Evolutionary conservation across 2,329 filamentous ascomycete species (phyloP), one percentile per base, ranked within the genome.

Genomic region (Verruconis gallopava): DNA sequence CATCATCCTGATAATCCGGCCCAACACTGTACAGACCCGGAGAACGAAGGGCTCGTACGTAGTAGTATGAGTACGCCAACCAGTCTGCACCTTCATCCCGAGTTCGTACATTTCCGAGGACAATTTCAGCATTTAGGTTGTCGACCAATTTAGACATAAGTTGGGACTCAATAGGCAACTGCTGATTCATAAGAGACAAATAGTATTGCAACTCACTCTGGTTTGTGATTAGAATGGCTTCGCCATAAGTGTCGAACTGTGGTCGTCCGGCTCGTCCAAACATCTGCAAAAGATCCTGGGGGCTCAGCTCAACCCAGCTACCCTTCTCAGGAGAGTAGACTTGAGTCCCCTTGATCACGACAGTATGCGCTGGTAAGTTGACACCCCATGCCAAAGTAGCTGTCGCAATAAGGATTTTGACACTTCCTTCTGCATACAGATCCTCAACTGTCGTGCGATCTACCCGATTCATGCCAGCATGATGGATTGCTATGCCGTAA

Each of bases 381-480:
- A 98, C 91, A 76, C 91, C 91, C 91, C 91, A 98, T 18, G 91
- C 91, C 41, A 98, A 70, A n/a, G 91, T 98, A 30, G 93, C 89
- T 30, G 91, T 98, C 63, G 86, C 96, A 25, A 96, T 89, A 39
- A 98, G 77, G 2, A 98, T 91, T 58, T 95, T 88, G 28, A 98
- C 85, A 21, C 83, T 79, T 47, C 89, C 89, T 56, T 88, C 82
- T 35, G 83, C 77, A 54, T 98, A 98, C 17, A 98, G 74, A 56
- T 94, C 89, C 57, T 96, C 89, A 11, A 98, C 91, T 38, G 89
- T 85, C 20, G 83, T 88, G 64, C 93, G 81, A 67, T 98, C 93
- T n/a, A 81, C 78, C 58, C 91, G 77, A 59, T 78, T 93, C 84
- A 98, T 93, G 62, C 91, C 91, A 55, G 91, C 91, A 62, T 98